Evolutionary conservation across 257 asterid genomes (phyloP), one percentile per base, ranked within the genome.

Genomic region (Solanum rostratum): DNA sequence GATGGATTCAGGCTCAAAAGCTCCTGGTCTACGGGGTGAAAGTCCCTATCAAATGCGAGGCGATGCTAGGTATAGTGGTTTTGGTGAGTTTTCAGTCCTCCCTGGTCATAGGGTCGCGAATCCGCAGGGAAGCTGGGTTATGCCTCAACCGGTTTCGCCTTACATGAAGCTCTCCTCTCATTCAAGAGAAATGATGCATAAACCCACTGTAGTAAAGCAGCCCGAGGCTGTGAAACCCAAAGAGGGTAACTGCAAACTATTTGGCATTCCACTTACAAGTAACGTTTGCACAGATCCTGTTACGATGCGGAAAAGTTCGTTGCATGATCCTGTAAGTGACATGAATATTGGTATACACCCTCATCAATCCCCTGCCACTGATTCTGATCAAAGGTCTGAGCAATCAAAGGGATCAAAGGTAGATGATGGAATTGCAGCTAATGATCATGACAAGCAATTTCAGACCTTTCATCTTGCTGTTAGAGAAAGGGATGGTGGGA

Each of bases 231-330:
- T 85, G 43, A 95, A 88, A 81, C 90, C 94, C 4, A 93, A 88
- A 85, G 97, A 92, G 59, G 93, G 93, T 70, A 90, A 88, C 88
- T 95, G 95, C 92, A 95, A 92, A 91, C 91, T 97, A 66, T 97
- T 97, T 46, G 99, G 99, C 24, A 85, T 93, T 82, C 92, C 97
- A 50, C 97, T 96, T 69, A 65, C 46, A 45, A 88, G 91, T 84
- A 91, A 87, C 49, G 79, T 95, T 50, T 84, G 90, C 16, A 79
- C 81, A 59, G 96, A 94, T 83, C 87, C 92, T 50, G 84, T 88
- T 70, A 37, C 73, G 70, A 71, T 90, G 16, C 90, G 74, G 18
- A 88, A 68, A 79, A 88, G 87, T 85, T 59, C 85, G 79, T 54
- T 13, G 45, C 84, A 29, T 24, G 93, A 91, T 70, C 86, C 92